phyloP scores from a whole-genome alignment of 257 asterid species.

The Solanum piurae region DNA sequence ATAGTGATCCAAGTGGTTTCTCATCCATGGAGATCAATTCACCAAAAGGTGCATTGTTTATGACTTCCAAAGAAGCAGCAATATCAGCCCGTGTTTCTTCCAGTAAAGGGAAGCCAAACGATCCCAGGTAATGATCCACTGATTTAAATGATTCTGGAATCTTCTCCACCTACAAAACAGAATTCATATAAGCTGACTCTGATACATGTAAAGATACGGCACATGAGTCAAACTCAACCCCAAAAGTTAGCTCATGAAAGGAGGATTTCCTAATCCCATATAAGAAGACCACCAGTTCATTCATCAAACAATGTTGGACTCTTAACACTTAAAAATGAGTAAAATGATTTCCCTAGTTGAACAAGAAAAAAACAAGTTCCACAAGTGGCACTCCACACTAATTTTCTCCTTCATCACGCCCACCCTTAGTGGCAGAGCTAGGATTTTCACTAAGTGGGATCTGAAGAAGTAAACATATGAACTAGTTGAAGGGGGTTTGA shows the following conservation, averaged over 20 bases:
- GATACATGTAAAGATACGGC: neutral
- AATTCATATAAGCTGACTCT: neutral
- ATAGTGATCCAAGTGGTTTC: neutral
- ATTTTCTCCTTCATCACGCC: neutral
- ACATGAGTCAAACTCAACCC: neutral
- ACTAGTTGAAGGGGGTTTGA: too few species aligned
- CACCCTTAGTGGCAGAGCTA: too few species aligned
- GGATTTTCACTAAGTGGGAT: too few species aligned
- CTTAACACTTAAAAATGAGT: neutral
- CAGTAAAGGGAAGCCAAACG: conserved; percentile 31
- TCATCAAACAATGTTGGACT: too few species aligned
- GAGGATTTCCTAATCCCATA: neutral
- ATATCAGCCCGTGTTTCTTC: conserved; percentile 52
- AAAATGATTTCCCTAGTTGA: neutral
- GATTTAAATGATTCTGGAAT: conserved; percentile 33
- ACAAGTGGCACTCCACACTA: neutral
- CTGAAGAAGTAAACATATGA: too few species aligned
- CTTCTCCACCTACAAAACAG: conserved; percentile 27
- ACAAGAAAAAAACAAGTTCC: neutral
- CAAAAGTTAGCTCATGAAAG: neutral
- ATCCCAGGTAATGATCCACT: conserved; percentile 28
- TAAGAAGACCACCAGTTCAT: neutral
- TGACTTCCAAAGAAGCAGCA: conserved; percentile 30
- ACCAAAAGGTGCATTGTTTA: conserved; percentile 38
- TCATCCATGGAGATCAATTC: conserved; percentile 15